These are phyloP conservation scores for Daldinia eschscholtzii DNA, from an alignment of 2,329 filamentous ascomycete genomes.

Conservation along the genomic window DNA sequence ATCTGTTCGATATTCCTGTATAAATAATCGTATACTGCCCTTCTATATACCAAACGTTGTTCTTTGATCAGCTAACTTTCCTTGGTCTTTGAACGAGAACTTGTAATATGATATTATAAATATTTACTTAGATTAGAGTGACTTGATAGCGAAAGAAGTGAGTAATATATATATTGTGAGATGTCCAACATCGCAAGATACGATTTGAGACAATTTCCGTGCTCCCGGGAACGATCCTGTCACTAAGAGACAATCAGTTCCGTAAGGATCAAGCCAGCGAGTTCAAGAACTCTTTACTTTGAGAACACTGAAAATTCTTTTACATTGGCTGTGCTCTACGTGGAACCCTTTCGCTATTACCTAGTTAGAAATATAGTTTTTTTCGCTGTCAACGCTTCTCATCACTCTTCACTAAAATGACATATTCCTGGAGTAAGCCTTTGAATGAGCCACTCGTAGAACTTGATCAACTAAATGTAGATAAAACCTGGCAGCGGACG, in stretches of 20 bases:
- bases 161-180: not conserved
- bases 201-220: not conserved
- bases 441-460: not conserved
- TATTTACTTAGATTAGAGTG: too few species aligned
- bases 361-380: too few species aligned
- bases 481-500: not conserved
- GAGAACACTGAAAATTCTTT: too few species aligned
- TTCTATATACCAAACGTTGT: too few species aligned
- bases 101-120: too few species aligned
- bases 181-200: not conserved
- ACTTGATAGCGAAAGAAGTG: not conserved
- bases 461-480: not conserved
- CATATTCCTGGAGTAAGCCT: not conserved
- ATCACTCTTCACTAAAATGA: not conserved
- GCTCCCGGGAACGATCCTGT: not conserved
- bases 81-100: too few species aligned
- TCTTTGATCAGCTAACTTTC: not conserved
- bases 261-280: not conserved
- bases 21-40: not conserved
- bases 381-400: not conserved
- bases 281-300: not conserved
- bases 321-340: too few species aligned
- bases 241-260: not conserved
- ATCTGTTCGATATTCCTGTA: not conserved
- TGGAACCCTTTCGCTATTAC: not conserved